Conservation (phyloP, 1,139 yeast species). For the Suhomyces coccinellae region DNA sequence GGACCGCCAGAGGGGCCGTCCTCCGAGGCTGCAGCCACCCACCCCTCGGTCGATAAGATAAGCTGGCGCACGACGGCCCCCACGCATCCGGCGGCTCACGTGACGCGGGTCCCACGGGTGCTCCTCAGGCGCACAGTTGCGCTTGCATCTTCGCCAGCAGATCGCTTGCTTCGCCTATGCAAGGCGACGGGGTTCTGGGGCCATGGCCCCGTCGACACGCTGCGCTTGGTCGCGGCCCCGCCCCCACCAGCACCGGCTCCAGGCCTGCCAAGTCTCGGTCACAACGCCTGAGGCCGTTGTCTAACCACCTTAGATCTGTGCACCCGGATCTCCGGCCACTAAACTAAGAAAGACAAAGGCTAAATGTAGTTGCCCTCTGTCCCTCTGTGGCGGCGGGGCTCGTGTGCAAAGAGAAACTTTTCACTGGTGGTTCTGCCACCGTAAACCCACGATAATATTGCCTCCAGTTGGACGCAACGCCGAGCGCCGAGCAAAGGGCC, state of each 20-base stretch:
- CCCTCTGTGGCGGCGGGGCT: not conserved
- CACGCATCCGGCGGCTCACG: not conserved
- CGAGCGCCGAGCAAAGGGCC: not conserved
- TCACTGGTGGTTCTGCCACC: not conserved
- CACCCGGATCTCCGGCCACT: conserved; percentile 1
- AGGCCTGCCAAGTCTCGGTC: not conserved
- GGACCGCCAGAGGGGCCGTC: too few relatives aligned
- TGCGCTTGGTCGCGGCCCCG: not conserved
- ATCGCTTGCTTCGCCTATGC: not conserved
- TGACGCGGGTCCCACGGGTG: not conserved
- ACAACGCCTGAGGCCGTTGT: too few relatives aligned
- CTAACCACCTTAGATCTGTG: not conserved
- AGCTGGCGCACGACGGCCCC: not conserved
- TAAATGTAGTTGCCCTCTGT: not conserved
- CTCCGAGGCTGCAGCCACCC: too few relatives aligned
- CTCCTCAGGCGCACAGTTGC: conserved; percentile 1
- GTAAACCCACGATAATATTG: not conserved
- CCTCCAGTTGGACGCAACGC: not conserved
- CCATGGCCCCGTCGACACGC: not conserved
- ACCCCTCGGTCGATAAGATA: not conserved
- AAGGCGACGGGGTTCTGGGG: too few relatives aligned
- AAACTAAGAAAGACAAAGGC: conserved; percentile 2
- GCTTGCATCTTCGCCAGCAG: not conserved
- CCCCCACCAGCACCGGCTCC: not conserved
- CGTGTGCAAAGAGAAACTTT: not conserved